These are phyloP conservation scores for Rossbeevera mucosa DNA, from an alignment of 768 basidiomycete genomes.

Conservation along the genomic window DNA sequence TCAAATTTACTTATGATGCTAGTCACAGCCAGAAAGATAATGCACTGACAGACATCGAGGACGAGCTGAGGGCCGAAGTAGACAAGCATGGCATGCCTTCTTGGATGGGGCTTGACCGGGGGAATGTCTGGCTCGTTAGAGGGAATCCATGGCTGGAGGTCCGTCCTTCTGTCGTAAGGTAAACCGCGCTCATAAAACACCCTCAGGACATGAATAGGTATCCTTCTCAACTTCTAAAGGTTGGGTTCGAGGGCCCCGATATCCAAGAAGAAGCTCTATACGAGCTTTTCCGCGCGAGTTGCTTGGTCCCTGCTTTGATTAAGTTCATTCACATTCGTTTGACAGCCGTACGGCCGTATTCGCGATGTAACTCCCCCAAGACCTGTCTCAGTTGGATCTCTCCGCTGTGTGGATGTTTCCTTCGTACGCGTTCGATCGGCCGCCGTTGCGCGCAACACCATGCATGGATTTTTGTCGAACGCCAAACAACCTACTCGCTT, in stretches of 20 bases:
- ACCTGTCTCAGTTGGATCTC: slow-evolving; percentile 59
- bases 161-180: slow-evolving; percentile 5
- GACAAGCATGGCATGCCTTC: slow-evolving; percentile 52
- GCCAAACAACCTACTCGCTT: slow-evolving; percentile 38
- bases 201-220: slow-evolving; percentile 80
- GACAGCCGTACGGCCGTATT: slow-evolving; percentile 80
- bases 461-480: slow-evolving; percentile 54
- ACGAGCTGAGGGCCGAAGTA: slow-evolving; percentile 41
- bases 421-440: slow-evolving; percentile 66
- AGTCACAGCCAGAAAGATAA: slow-evolving; percentile 27
- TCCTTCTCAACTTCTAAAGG: slow-evolving; percentile 64
- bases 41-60: slow-evolving; percentile 47
- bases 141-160: slow-evolving; percentile 84
- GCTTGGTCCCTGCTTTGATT: background rate
- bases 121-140: slow-evolving; percentile 66
- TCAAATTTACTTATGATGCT: slow-evolving; percentile 59
- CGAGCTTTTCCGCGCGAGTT: slow-evolving; percentile 65
- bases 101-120: slow-evolving; percentile 52
- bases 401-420: slow-evolving; percentile 59
- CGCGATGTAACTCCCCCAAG: slow-evolving; percentile 56
- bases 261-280: slow-evolving; percentile 77
- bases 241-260: slow-evolving; percentile 90
- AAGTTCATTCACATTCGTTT: slow-evolving; percentile 2
- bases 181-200: background rate
- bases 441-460: slow-evolving; percentile 75